Evolutionary conservation across 164 flowering plant genomes (phyloP), one percentile per base, ranked within the genome.

Genomic region (Malania oleifera): DNA sequence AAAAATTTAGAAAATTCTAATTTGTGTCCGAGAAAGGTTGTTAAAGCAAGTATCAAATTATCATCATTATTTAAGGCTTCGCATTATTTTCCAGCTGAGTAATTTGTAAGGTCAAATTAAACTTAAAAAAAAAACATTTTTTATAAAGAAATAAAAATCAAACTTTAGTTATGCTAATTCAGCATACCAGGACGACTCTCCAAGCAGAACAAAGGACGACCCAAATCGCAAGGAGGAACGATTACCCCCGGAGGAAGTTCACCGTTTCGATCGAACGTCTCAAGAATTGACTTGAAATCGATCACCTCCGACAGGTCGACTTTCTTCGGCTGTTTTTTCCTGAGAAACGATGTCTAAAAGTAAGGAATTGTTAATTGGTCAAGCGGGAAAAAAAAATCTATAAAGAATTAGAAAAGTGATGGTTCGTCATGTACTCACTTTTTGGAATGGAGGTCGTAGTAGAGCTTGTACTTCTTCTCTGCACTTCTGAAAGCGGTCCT

Each of bases 381-480:
- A 38, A 15, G 13, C 2, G 2, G 41, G 14, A 7, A 2, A 38
- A 38, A 38, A 38, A 2, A 38, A 12, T 6, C 1, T 2, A 12
- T 6, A 38, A 38, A 5, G 13, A 11, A 38, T 1, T 5, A 38
- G 13, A 38, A 38, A 38, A 38, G 13, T 7, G 13, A 38, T 1
- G 14, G 13, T 7, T 38, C 14, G 41, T 7, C 13, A 12, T 11
- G 46, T 43, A 5, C 2, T 20, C 18, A 43, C 46, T 43, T 43
- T 69, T 70, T 84, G 18, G 69, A 19, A 25, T 43, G 47, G 44
- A 68, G 49, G 7, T 75, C 80, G 68, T 87, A 83, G 56, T 84
- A 90, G 19, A 93, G 87, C 75, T 90, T 93, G 84, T 90, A 93
- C 58, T 83, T 84, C 88, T 93, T 93, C 80, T 93, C 99, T 0